Conservation (phyloP, 306 rosid species). For the Abrus precatorius region DNA sequence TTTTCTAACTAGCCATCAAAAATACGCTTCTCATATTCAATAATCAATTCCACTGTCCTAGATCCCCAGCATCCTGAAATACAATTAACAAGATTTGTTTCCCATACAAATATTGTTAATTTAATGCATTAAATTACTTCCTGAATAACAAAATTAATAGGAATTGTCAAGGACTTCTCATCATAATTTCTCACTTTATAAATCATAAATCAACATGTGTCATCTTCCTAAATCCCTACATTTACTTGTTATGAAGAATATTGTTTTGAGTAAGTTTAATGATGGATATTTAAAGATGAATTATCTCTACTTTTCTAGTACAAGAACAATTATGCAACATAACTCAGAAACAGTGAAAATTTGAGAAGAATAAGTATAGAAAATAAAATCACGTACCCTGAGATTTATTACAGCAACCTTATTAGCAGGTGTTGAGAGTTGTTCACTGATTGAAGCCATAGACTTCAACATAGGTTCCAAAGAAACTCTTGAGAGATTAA, state of each 20-base stretch:
- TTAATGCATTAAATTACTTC: slow-evolving; percentile 30
- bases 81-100: slow-evolving; percentile 7
- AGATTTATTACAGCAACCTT: slow-evolving; percentile 96
- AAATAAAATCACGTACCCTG: slow-evolving; percentile 61
- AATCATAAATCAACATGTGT: slow-evolving; percentile 8
- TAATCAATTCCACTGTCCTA: neutral
- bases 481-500: slow-evolving; percentile 87
- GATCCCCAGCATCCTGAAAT: slow-evolving; percentile 8
- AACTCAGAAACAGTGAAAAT: slow-evolving; percentile 28
- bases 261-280: slow-evolving; percentile 24
- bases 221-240: neutral
- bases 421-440: slow-evolving; percentile 90
- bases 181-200: slow-evolving; percentile 6
- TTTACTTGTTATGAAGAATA: slow-evolving; percentile 25
- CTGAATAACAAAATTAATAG: slow-evolving; percentile 4
- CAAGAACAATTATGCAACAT: slow-evolving; percentile 15
- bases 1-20: neutral
- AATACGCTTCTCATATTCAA: neutral
- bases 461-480: slow-evolving; percentile 98
- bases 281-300: slow-evolving; percentile 24
- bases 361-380: slow-evolving; percentile 11
- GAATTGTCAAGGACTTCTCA: neutral
- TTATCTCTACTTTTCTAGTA: slow-evolving; percentile 22
- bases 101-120: neutral
- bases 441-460: slow-evolving; percentile 92